These are phyloP conservation scores for Mucor racemosus DNA, from an alignment of 371 early-diverging fungal species.

Conservation along the genomic window DNA sequence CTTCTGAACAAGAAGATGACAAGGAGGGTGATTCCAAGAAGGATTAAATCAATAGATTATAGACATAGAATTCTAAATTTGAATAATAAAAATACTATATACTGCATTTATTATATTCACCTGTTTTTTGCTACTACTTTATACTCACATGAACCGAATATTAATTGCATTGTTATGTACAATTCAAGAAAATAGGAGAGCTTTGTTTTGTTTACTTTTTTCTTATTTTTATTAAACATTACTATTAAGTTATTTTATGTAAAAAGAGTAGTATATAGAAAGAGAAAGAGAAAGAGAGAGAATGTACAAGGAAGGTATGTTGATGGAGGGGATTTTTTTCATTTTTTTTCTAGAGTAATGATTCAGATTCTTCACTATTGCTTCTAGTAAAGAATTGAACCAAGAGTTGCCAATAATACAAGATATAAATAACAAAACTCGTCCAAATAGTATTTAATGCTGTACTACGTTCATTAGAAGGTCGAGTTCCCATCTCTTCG, in stretches of 20 bases:
- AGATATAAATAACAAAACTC: slow-evolving; percentile 1
- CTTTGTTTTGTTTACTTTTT: no score
- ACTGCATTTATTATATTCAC: neutral
- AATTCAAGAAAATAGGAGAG: no score
- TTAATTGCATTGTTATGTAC: no score
- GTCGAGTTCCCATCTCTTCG: slow-evolving; percentile 11
- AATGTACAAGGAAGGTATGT: slow-evolving; percentile 8
- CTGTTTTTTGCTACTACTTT: neutral
- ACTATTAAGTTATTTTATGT: no score
- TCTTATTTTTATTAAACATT: no score
- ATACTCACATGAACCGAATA: no score
- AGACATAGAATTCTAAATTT: neutral
- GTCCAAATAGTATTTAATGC: slow-evolving; percentile 10
- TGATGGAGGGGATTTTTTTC: neutral
- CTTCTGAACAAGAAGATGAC: neutral
- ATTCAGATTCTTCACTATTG: neutral
- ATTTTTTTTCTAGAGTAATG: neutral
- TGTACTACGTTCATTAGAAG: neutral
- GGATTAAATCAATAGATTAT: neutral
- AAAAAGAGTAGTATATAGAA: neutral
- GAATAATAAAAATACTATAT: neutral
- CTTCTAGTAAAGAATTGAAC: neutral
- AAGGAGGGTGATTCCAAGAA: neutral
- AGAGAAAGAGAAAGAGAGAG: neutral
- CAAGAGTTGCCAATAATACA: slow-evolving; percentile 9